Conservation (phyloP, 768 basidiomycete genomes). For the Xanthoconium stramineum region DNA sequence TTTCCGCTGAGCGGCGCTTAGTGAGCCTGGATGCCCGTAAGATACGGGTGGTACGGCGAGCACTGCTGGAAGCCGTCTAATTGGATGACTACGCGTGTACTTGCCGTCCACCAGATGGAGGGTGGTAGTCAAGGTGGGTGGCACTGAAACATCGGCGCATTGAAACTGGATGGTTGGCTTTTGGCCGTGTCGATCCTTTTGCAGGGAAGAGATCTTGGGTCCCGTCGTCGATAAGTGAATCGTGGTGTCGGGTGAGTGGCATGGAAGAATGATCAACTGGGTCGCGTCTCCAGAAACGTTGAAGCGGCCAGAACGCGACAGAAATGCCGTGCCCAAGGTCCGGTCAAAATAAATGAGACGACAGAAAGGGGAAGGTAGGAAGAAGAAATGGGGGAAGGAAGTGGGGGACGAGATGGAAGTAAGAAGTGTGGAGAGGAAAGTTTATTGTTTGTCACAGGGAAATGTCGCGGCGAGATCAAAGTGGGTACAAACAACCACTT, state of each 20-base stretch:
- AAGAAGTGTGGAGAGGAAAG: not conserved
- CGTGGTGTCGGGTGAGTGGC: conserved; percentile 6
- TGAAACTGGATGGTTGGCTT: not conserved
- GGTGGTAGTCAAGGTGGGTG: not conserved
- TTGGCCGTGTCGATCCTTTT: not conserved
- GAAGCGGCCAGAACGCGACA: not conserved
- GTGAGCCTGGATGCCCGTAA: too few relatives aligned
- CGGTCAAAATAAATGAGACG: not conserved
- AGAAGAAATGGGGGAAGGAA: not conserved
- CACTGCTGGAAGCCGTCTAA: too few relatives aligned
- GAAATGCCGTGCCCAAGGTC: not conserved
- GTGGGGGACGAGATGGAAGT: not conserved
- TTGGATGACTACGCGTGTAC: not conserved
- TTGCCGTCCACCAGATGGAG: not conserved
- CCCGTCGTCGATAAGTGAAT: not conserved
- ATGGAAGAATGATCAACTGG: not conserved
- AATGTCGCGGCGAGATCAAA: conserved; percentile 10
- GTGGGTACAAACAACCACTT: conserved; percentile 8
- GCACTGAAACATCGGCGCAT: not conserved
- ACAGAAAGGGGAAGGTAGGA: not conserved
- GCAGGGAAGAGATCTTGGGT: not conserved
- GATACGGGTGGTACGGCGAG: not conserved
- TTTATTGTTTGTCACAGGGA: conserved; percentile 13
- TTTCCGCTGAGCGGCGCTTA: too few relatives aligned
- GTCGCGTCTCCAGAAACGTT: not conserved